Percentiles rank a stretch among this genome's conserved stretches.
These are phyloP conservation scores for Bruguiera sexangula DNA, from an alignment of 345 rosid species.

Conservation along the genomic window DNA sequence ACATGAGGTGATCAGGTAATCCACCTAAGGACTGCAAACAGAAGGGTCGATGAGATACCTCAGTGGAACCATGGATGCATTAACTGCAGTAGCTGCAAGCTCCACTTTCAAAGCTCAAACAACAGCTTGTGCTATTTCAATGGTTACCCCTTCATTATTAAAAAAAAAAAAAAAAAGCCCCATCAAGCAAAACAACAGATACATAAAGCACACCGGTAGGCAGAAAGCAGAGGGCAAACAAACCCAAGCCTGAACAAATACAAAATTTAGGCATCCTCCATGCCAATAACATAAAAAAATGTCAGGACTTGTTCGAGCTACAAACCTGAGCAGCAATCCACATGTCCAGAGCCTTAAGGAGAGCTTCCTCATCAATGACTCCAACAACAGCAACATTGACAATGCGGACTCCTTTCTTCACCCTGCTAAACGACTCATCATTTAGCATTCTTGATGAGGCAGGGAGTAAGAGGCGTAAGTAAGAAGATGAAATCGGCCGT, in stretches of 20 bases:
- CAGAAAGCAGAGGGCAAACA: not conserved
- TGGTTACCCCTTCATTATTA: not conserved
- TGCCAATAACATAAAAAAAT: too few species aligned
- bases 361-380: slow-evolving; percentile 29
- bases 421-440: slow-evolving; percentile 21
- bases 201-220: too few species aligned
- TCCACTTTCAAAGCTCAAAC: slow-evolving; percentile 22
- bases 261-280: not conserved
- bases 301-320: not conserved
- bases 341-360: slow-evolving; percentile 23
- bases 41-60: not conserved
- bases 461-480: slow-evolving; percentile 22
- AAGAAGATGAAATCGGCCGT: slow-evolving; percentile 24
- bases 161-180: not conserved
- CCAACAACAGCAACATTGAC: slow-evolving; percentile 32
- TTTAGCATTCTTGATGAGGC: slow-evolving; percentile 21
- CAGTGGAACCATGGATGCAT: slow-evolving; percentile 25
- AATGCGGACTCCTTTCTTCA: slow-evolving; percentile 26
- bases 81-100: slow-evolving; percentile 24
- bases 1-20: too few species aligned
- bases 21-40: too few species aligned
- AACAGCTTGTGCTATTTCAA: too few species aligned
- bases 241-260: slow-evolving; percentile 22
- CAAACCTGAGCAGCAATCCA: slow-evolving; percentile 24
- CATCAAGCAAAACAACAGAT: not conserved